Evolutionary conservation across 331 rosid genomes (phyloP).

Genomic region (Stylosanthes scabra): DNA sequence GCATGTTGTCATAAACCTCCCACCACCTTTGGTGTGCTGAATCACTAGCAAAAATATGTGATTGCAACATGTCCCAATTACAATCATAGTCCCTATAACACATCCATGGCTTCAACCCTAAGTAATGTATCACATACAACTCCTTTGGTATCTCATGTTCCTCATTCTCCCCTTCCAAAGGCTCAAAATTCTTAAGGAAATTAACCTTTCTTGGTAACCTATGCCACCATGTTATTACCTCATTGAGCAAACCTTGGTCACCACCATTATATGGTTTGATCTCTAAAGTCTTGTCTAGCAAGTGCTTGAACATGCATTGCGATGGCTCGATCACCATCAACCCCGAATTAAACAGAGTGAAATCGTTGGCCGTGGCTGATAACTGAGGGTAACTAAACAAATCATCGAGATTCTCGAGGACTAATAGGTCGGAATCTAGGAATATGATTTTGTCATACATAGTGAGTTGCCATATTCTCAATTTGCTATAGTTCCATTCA

Average conservation of each 20-base stretch:
- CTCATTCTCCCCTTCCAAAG: neutral
- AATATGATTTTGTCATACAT: constrained; percentile 60
- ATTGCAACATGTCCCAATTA: constrained; percentile 63
- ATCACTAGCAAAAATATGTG: constrained; percentile 57
- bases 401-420: constrained; percentile 50
- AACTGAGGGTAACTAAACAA: constrained; percentile 56
- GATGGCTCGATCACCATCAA: constrained; percentile 77
- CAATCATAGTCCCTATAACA: constrained; percentile 81
- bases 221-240: constrained; percentile 81
- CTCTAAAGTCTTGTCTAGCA: constrained; percentile 46
- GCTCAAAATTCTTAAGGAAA: constrained; percentile 40
- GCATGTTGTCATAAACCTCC: constrained; percentile 66
- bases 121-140: constrained; percentile 56
- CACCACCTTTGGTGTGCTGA: constrained; percentile 71
- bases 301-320: constrained; percentile 54
- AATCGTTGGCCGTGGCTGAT: constrained; percentile 58
- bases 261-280: constrained; percentile 69
- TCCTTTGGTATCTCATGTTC: constrained; percentile 33
- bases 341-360: constrained; percentile 65
- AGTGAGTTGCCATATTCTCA: constrained; percentile 63
- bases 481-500: constrained; percentile 86
- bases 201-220: constrained; percentile 55
- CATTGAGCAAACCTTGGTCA: constrained; percentile 77
- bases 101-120: constrained; percentile 86
- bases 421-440: constrained; percentile 68